These are phyloP conservation scores for Ustilago nuda DNA, from an alignment of 1,284 basidiomycete genomes.

Conservation along the genomic window DNA sequence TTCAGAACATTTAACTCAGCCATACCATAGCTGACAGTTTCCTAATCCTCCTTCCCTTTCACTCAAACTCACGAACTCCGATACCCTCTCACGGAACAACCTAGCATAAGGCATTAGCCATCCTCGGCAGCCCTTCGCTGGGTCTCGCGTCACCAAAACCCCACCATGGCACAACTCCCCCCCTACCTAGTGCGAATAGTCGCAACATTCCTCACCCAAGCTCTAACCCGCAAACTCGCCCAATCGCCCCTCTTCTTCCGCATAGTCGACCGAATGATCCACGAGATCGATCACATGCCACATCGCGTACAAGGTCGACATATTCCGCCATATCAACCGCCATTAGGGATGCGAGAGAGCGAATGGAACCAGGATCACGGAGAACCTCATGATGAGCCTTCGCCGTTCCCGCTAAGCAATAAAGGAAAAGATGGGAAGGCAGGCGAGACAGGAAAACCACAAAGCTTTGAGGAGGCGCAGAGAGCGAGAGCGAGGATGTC, in stretches of 20 bases:
- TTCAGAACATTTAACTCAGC: conserved; percentile 23
- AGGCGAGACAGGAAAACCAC: background rate
- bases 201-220: conserved; percentile 51
- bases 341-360: conserved; percentile 53
- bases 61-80: background rate
- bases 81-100: background rate
- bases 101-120: background rate
- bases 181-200: conserved; percentile 56
- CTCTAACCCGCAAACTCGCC: conserved; percentile 52
- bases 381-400: conserved; percentile 58
- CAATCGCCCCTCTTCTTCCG: conserved; percentile 57
- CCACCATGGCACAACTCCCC: conserved; percentile 54
- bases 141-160: background rate
- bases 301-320: conserved; percentile 53
- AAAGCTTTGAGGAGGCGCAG: conserved; percentile 44
- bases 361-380: conserved; percentile 52
- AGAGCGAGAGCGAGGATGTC: conserved; percentile 38
- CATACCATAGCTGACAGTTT: conserved; percentile 4
- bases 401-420: conserved; percentile 30
- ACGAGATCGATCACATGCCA: conserved; percentile 61
- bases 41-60: background rate
- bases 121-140: background rate
- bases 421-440: conserved; percentile 6
- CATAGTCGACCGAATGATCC: conserved; percentile 58
- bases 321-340: conserved; percentile 53